phyloP scores from a whole-genome alignment of 225 moss, liverwort and hornwort genomes.

The Sphagnum tenellum region DNA sequence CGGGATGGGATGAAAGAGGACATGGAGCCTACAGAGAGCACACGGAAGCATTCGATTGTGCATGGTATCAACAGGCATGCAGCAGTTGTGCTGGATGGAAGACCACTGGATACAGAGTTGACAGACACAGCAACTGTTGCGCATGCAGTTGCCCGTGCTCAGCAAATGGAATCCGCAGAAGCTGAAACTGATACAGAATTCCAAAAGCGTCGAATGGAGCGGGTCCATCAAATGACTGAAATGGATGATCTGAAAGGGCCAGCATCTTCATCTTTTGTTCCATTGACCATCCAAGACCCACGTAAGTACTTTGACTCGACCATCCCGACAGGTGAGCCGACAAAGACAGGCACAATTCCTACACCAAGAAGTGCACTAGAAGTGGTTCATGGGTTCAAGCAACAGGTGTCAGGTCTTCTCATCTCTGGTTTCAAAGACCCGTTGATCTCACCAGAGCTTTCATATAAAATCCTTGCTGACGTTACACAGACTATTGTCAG shows the following conservation, averaged over 20 bases:
- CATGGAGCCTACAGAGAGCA: slow-evolving; percentile 34
- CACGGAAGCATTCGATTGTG: slow-evolving; percentile 69
- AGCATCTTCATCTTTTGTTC: slow-evolving; percentile 44
- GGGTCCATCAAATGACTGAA: slow-evolving; percentile 70
- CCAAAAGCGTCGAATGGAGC: slow-evolving; percentile 58
- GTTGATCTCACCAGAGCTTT: slow-evolving; percentile 43
- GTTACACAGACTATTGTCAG: slow-evolving; percentile 62
- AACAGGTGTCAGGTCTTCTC: slow-evolving; percentile 42
- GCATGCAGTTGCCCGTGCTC: slow-evolving; percentile 65
- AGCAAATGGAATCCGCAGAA: slow-evolving; percentile 34
- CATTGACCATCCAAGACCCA: slow-evolving; percentile 87
- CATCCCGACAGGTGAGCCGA: slow-evolving; percentile 14
- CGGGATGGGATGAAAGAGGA: slow-evolving; percentile 84
- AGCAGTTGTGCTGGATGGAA: slow-evolving; percentile 89
- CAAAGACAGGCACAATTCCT: slow-evolving; percentile 2
- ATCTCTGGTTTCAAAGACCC: slow-evolving; percentile 18
- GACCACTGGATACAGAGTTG: slow-evolving; percentile 48
- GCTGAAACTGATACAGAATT: slow-evolving; percentile 32
- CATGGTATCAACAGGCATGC: slow-evolving; percentile 93
- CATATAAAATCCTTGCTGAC: slow-evolving; percentile 67
- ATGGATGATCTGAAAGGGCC: slow-evolving; percentile 89
- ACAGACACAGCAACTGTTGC: slow-evolving; percentile 72
- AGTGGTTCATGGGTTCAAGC: slow-evolving; percentile 45
- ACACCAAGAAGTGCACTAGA: slow-evolving; percentile 30
- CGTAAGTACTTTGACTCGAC: slow-evolving; percentile 82